Evolutionary conservation across 345 rosid genomes (phyloP).

Genomic region (Eucalyptus pauciflora): DNA sequence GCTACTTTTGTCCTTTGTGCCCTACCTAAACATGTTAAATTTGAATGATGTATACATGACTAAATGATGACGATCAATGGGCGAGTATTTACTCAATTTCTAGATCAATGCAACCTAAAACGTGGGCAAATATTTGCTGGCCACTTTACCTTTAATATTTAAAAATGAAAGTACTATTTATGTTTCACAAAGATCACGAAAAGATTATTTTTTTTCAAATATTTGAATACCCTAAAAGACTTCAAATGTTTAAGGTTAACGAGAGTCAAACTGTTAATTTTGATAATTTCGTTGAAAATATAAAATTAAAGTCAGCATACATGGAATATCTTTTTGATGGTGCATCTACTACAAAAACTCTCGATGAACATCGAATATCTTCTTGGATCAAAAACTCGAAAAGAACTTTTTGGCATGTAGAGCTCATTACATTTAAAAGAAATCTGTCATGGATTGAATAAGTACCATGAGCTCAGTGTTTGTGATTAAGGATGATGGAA

Average conservation of each 20-base stretch:
- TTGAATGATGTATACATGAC: background rate
- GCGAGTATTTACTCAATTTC: background rate
- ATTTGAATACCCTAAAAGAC: background rate
- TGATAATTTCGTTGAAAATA: fast-evolving
- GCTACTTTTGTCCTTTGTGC: background rate
- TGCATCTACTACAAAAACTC: too few relatives aligned
- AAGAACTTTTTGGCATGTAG: background rate
- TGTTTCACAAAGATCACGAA: fast-evolving
- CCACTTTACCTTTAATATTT: background rate
- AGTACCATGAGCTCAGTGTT: background rate
- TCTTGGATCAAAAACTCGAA: background rate
- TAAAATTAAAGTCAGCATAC: fast-evolving
- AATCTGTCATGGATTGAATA: background rate
- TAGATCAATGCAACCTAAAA: background rate
- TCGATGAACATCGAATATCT: fast-evolving
- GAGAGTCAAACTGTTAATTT: fast-evolving
- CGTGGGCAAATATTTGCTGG: background rate
- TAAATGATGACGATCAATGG: background rate
- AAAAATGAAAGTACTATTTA: background rate
- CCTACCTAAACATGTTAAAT: background rate
- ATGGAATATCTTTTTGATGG: too few relatives aligned
- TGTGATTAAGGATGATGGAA: background rate
- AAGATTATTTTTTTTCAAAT: background rate
- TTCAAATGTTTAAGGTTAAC: background rate
- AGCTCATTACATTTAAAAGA: background rate